Evolutionary conservation across 345 rosid species (phyloP).

Genomic region (Populus simonii): DNA sequence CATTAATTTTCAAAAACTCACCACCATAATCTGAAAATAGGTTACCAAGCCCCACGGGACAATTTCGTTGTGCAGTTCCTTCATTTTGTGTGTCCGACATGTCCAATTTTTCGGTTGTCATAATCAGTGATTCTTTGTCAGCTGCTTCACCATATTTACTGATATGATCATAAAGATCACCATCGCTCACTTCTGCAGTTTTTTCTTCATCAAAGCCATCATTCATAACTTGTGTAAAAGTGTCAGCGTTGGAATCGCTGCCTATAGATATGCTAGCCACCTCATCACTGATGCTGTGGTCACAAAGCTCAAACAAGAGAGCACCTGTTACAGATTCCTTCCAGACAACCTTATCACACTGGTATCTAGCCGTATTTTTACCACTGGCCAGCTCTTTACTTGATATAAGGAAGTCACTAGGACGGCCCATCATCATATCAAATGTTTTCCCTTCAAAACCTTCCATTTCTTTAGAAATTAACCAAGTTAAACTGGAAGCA

Average conservation of each 20-base stretch:
- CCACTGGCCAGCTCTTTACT: neutral
- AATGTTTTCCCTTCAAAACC: neutral
- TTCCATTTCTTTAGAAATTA: neutral
- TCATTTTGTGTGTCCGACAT: neutral
- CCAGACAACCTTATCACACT: neutral
- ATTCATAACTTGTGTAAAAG: neutral
- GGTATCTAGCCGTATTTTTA: neutral
- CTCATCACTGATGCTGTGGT: conserved; percentile 1
- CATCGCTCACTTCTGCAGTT: conserved; percentile 1
- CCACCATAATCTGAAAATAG: neutral
- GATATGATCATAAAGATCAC: neutral
- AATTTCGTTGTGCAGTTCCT: neutral
- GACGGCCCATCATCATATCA: neutral
- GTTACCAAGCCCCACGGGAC: neutral
- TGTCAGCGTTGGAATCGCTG: neutral
- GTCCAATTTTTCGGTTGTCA: neutral
- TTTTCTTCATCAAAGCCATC: neutral
- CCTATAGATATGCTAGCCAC: neutral
- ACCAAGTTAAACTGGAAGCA: neutral
- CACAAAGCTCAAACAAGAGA: conserved; percentile 7
- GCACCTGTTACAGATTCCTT: neutral
- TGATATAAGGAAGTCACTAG: neutral
- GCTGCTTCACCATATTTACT: neutral
- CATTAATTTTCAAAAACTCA: neutral
- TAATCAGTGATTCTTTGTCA: neutral